Evolutionary conservation across 768 basidiomycete genomes (phyloP), one percentile per base, ranked within the genome.

Genomic region (Lyophyllum semitale): DNA sequence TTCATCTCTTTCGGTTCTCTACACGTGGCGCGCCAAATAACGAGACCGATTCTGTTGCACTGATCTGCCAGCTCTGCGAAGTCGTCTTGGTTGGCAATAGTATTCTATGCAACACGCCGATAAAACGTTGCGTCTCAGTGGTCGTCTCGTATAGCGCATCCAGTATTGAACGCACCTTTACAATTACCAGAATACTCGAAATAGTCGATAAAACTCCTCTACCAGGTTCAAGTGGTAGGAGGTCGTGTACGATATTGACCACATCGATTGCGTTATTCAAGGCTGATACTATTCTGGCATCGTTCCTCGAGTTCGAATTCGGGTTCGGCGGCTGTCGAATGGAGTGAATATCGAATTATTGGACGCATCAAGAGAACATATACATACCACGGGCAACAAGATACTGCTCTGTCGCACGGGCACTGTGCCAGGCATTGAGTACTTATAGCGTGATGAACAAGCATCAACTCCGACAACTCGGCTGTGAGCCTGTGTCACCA

Each of bases 61-160:
- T 55, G 55, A 38, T 57, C 59, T n/a, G 38, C 43, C 1, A 60
- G 27, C n/a, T 51, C 56, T 8, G 13, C 17, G 15, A 60, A 60
- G 26, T 60, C 55, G 17, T 27, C 48, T 17, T 50, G 48, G 22
- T 54, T 59, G 1, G 7, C 17, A 1, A 55, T 43, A 0, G 54
- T 58, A 17, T 20, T 51, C 55, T 61, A 23, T 35, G 17, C 8
- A 20, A 20, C n/a, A 47, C 6, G 9, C 38, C n/a, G n/a, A n/a
- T n/a, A 3, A 41, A 25, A 5, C 18, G 22, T 17, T 20, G 8
- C 22, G 3, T 43, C 42, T 18, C 4, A 3, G 3, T 29, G 32
- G 11, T n/a, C 41, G 22, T 1, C 1, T 4, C 22, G 12, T 25
- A 7, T 4, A 42, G 2, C 8, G 8, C 3, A 17, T 43, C 26